phyloP scores from a whole-genome alignment of 768 basidiomycete genomes.

The Amanita jacksonii region DNA sequence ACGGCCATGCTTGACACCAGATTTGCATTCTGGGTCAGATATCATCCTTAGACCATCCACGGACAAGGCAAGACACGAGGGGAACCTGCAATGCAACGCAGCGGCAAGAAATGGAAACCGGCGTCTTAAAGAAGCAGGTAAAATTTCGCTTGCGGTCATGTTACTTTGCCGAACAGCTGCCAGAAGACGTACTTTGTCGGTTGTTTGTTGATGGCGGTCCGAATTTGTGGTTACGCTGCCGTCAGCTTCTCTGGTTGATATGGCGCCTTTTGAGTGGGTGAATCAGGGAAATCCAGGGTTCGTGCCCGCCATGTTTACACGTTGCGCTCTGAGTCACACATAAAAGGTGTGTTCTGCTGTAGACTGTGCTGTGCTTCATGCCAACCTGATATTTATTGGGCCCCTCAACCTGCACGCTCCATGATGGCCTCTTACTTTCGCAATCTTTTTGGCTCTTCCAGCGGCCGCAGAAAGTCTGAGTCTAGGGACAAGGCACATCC shows the following conservation, averaged over 20 bases:
- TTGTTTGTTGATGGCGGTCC: slow-evolving; percentile 7
- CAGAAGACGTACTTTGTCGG: slow-evolving; percentile 3
- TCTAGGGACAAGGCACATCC: slow-evolving; percentile 22
- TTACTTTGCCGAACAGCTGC: slow-evolving; percentile 1
- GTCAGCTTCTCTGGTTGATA: background rate
- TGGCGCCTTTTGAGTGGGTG: background rate
- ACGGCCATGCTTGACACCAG: too few relatives aligned
- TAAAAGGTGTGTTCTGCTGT: slow-evolving; percentile 1
- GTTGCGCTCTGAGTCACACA: background rate
- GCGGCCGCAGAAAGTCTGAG: slow-evolving; percentile 13
- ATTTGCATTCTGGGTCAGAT: too few relatives aligned
- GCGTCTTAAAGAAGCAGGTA: background rate
- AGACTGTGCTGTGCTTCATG: background rate
- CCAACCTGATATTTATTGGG: background rate
- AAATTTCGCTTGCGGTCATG: background rate
- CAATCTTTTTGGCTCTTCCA: slow-evolving; percentile 5
- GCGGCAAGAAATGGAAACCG: too few relatives aligned
- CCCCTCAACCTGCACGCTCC: background rate
- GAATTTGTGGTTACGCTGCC: background rate
- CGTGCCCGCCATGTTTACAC: background rate
- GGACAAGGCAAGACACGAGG: too few relatives aligned
- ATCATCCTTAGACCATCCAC: too few relatives aligned
- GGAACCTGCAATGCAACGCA: too few relatives aligned
- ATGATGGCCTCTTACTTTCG: slow-evolving; percentile 11
- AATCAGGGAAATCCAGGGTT: slow-evolving; percentile 4